Evolutionary conservation across 2,329 filamentous ascomycete species (phyloP).

Genomic region (Fusarium hostae): DNA sequence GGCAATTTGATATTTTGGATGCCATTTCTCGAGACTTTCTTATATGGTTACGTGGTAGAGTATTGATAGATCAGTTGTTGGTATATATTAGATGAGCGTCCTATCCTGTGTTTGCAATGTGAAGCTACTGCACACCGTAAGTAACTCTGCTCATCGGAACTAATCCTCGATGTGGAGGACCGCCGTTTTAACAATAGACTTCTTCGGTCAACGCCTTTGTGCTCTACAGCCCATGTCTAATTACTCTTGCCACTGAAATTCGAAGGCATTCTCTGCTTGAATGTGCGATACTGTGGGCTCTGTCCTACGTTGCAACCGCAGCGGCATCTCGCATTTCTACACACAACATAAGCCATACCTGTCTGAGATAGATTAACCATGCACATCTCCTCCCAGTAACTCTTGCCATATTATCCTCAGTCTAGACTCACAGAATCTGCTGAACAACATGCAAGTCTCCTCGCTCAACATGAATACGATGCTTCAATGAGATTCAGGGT

Average conservation of each 20-base stretch:
- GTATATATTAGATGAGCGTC: background rate
- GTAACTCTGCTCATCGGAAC: too few species aligned
- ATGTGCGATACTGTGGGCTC: conserved; percentile 16
- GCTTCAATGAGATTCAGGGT: background rate
- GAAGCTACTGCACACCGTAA: background rate
- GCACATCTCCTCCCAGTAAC: background rate
- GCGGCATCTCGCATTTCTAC: conserved; percentile 39
- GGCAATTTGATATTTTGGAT: background rate
- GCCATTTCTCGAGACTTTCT: background rate
- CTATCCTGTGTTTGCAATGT: background rate
- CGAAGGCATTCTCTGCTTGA: conserved; percentile 1
- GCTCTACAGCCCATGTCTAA: background rate
- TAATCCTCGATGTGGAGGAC: background rate
- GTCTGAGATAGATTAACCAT: conserved; percentile 27
- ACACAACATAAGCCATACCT: conserved; percentile 29
- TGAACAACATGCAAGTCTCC: background rate
- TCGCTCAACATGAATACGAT: conserved; percentile 11
- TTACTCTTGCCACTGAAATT: conserved; percentile 6
- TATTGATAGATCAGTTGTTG: background rate
- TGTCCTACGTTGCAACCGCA: conserved; percentile 37
- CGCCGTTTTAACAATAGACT: background rate
- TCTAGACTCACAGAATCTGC: background rate
- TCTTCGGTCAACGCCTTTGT: background rate
- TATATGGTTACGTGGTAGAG: background rate
- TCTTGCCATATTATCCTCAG: background rate